A percentile compares a stretch with the other conserved stretches of the same genome.
Conservation (phyloP, 2,329 filamentous ascomycete genomes). For the Pleurostoma richardsiae region DNA sequence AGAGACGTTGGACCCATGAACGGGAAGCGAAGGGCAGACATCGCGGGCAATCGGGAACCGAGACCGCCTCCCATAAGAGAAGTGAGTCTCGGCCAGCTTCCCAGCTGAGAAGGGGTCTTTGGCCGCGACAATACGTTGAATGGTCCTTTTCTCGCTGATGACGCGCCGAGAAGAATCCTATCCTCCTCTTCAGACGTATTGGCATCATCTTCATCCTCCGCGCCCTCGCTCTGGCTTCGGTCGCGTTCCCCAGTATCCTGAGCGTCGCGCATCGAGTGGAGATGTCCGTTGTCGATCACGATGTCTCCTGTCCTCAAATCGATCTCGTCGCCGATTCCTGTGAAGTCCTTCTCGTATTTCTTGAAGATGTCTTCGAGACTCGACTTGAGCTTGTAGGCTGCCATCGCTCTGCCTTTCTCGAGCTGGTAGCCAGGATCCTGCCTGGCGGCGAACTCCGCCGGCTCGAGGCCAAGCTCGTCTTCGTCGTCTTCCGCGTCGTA, state of each 20-base stretch:
- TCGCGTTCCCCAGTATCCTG: constrained; percentile 2
- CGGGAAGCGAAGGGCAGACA: constrained; percentile 2
- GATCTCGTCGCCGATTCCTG: constrained; percentile 81
- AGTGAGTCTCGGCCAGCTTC: too few species aligned
- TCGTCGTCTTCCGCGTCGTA: constrained; percentile 31
- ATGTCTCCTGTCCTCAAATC: constrained; percentile 77
- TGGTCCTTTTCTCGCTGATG: too few species aligned
- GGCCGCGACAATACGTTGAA: too few species aligned
- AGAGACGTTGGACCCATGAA: constrained; percentile 1
- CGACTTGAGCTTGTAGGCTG: constrained; percentile 71
- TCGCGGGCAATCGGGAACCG: too few species aligned
- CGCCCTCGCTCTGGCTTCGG: constrained; percentile 14
- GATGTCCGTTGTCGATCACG: constrained; percentile 86
- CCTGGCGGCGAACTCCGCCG: constrained; percentile 40
- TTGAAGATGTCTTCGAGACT: constrained; percentile 84
- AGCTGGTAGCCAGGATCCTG: constrained; percentile 55
- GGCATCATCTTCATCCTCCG: constrained; percentile 14
- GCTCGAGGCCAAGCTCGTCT: constrained; percentile 39
- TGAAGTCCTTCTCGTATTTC: constrained; percentile 82
- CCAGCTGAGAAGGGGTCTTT: too few species aligned
- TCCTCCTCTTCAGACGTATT: constrained; percentile 22
- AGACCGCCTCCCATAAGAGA: too few species aligned
- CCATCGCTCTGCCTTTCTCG: constrained; percentile 56
- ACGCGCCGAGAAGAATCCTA: constrained; percentile 13
- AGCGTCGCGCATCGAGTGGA: constrained; percentile 42